A percentile compares a stretch with the other conserved stretches of the same genome.
phyloP scores from a whole-genome alignment of 805 yeast species.

The Ogataea minuta region DNA sequence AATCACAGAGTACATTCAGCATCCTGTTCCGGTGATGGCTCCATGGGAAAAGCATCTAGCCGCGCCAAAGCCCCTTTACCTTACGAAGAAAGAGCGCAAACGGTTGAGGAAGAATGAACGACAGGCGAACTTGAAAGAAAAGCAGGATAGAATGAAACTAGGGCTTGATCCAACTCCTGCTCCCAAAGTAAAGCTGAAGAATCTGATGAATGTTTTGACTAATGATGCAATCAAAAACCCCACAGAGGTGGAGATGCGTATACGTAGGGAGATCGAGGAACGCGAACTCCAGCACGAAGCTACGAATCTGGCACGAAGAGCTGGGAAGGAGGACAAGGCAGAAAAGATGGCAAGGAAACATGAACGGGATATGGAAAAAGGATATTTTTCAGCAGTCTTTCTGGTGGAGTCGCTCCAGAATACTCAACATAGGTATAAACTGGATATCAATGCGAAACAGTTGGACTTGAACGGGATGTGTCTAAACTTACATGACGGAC shows the following conservation, averaged over 20 bases:
- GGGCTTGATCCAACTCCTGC: slow-evolving; percentile 88
- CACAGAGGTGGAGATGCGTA: slow-evolving; percentile 75
- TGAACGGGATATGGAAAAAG: slow-evolving; percentile 48
- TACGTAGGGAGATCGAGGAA: slow-evolving; percentile 63
- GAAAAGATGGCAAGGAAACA: slow-evolving; percentile 47
- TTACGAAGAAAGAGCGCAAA: slow-evolving; percentile 77
- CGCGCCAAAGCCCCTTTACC: slow-evolving; percentile 45
- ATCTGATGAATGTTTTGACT: slow-evolving; percentile 82
- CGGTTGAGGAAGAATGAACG: slow-evolving; percentile 71
- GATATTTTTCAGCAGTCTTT: slow-evolving; percentile 58
- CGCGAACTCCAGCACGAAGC: slow-evolving; percentile 58
- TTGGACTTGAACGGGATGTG: slow-evolving; percentile 63
- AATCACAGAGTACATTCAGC: slow-evolving; percentile 72
- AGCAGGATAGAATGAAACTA: slow-evolving; percentile 71
- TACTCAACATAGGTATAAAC: slow-evolving; percentile 68
- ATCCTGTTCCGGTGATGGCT: slow-evolving; percentile 67
- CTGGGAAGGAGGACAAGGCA: slow-evolving; percentile 55
- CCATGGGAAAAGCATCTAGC: slow-evolving; percentile 52
- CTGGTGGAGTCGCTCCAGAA: slow-evolving; percentile 51
- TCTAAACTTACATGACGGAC: slow-evolving; percentile 41
- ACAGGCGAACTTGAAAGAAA: slow-evolving; percentile 58
- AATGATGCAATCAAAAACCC: slow-evolving; percentile 87
- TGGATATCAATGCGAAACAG: slow-evolving; percentile 81
- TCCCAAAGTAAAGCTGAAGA: slow-evolving; percentile 81
- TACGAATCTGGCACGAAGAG: slow-evolving; percentile 60